phyloP scores from a whole-genome alignment of 805 yeast species.

The Candida hungchunana region DNA sequence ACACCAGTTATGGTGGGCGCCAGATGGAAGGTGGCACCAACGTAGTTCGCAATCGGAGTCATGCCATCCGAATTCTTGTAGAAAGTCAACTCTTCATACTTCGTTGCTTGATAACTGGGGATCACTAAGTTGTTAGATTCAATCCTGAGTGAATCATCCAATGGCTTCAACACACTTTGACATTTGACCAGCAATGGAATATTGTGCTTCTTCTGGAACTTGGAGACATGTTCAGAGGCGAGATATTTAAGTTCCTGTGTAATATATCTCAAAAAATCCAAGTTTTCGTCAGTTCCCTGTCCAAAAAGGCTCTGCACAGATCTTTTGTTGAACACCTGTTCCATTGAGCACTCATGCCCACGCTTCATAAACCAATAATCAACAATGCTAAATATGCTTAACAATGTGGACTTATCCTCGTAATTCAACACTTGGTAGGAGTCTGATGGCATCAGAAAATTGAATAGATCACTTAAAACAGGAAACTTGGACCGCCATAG shows the following conservation, averaged over 20 bases:
- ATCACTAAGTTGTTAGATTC: constrained; percentile 8
- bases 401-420: constrained; percentile 6
- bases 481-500: constrained; percentile 17
- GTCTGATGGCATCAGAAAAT: constrained; percentile 13
- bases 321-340: constrained; percentile 7
- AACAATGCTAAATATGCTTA: constrained; percentile 12
- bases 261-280: constrained; percentile 7
- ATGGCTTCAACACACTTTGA: constrained; percentile 4
- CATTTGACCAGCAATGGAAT: constrained; percentile 7
- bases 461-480: constrained; percentile 14
- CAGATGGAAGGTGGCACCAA: constrained; percentile 12
- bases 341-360: constrained; percentile 12
- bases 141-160: constrained; percentile 10
- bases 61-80: constrained; percentile 11
- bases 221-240: constrained; percentile 12
- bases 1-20: constrained; percentile 5
- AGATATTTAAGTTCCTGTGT: constrained; percentile 12
- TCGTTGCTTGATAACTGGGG: constrained; percentile 15
- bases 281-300: background rate
- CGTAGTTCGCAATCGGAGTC: constrained; percentile 13
- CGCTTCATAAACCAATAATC: constrained; percentile 18
- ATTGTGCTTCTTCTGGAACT: constrained; percentile 1
- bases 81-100: constrained; percentile 15
- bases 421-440: constrained; percentile 6
- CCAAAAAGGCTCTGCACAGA: background rate